phyloP scores from a whole-genome alignment of 768 basidiomycete genomes.

The Lactarius evosmus region DNA sequence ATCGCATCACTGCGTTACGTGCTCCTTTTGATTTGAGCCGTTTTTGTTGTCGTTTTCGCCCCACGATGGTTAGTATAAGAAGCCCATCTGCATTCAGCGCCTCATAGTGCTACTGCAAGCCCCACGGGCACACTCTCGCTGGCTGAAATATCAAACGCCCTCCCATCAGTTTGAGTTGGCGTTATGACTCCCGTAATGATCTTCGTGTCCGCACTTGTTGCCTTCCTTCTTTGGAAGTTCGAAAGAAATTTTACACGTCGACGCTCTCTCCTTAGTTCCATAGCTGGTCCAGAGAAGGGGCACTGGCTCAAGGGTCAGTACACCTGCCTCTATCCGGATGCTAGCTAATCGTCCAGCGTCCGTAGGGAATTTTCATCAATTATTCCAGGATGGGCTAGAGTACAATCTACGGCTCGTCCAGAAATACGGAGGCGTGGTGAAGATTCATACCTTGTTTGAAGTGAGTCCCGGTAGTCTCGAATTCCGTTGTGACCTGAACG shows the following conservation, averaged over 20 bases:
- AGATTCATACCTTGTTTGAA: slow-evolving; percentile 37
- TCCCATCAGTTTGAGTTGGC: not conserved
- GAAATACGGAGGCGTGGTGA: slow-evolving; percentile 38
- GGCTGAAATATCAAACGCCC: not conserved
- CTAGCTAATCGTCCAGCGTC: not conserved
- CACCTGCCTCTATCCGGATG: too few relatives aligned
- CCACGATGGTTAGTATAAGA: too few relatives aligned
- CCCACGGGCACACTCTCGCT: too few relatives aligned
- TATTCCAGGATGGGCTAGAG: slow-evolving; percentile 36
- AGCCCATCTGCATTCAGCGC: too few relatives aligned
- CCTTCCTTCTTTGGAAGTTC: slow-evolving; percentile 29
- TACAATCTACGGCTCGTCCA: slow-evolving; percentile 35
- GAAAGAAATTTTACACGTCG: slow-evolving; percentile 15
- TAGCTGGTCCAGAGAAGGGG: slow-evolving; percentile 36
- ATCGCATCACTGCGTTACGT: too few relatives aligned
- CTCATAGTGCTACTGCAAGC: too few relatives aligned
- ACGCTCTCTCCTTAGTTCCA: slow-evolving; percentile 27
- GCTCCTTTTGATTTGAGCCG: too few relatives aligned
- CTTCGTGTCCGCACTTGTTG: slow-evolving; percentile 12
- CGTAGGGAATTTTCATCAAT: slow-evolving; percentile 35
- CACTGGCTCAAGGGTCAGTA: slow-evolving; percentile 37
- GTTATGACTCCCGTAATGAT: not conserved
- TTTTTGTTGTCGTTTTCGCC: too few relatives aligned
- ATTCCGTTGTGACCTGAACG: slow-evolving; percentile 21
- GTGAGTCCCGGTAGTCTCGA: slow-evolving; percentile 31